Percentiles rank a stretch among this genome's conserved stretches.
Evolutionary conservation across 352 stramenopile species (phyloP).

Genomic region (Pelagophyceae sp.): DNA sequence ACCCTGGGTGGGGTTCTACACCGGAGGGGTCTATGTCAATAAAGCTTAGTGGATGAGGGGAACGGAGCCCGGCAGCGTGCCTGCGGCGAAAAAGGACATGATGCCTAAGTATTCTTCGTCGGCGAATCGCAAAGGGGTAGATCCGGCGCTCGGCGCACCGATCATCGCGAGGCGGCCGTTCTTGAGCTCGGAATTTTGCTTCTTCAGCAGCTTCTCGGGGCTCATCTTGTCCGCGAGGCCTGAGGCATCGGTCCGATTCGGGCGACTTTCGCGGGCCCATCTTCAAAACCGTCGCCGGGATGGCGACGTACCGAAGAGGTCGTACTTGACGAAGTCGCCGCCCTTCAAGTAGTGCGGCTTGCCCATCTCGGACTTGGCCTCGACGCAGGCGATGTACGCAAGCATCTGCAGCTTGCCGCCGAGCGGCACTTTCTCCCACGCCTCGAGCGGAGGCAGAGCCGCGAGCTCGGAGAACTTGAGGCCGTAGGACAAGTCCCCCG

Average conservation of each 20-base stretch:
- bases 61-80: neutral
- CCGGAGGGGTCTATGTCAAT: no score
- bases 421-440: constrained; percentile 49
- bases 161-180: constrained; percentile 34
- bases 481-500: constrained; percentile 43
- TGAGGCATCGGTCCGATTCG: neutral
- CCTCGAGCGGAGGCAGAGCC: constrained; percentile 40
- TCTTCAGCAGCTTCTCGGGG: constrained; percentile 14
- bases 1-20: no score
- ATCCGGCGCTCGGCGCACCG: neutral
- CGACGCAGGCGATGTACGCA: constrained; percentile 48
- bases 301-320: neutral
- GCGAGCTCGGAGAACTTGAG: constrained; percentile 41
- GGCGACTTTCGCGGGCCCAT: neutral
- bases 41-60: neutral
- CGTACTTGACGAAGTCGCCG: constrained; percentile 13
- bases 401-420: constrained; percentile 56
- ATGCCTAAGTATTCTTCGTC: neutral
- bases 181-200: constrained; percentile 24
- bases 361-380: constrained; percentile 21
- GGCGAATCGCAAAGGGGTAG: no score
- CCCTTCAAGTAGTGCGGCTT: constrained; percentile 21
- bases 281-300: neutral
- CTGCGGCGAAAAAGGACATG: neutral
- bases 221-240: neutral